Base-by-base conservation (phyloP, 345 rosid species). In the Microthlaspi erraticum region DNA sequence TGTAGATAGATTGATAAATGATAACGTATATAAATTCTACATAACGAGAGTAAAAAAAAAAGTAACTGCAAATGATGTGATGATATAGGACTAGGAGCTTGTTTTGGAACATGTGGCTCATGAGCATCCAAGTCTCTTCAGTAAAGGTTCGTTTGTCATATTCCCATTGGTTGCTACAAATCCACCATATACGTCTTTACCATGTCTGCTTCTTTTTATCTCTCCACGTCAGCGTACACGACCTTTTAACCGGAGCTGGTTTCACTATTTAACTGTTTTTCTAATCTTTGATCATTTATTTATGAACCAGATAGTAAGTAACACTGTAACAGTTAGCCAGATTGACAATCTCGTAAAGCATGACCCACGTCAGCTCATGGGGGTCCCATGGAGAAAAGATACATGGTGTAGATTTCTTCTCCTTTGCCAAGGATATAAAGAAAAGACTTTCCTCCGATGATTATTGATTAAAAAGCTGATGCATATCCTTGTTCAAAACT, bases 401-500 rank as follows among this genome's bases (percentile, higher is more conserved):
- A 18, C 61, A 46, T 62, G 75, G 75, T 46, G 56, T 39, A 57
- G 66, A 61, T 69, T 62, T 69, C 43, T 75, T 55, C 66, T 39
- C 60, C 59, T 52, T 43, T 75, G 18, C 7, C 1, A 8, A 45
- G 18, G 48, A 33, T 6, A 29, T 51, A 2, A 3, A 7, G 29
- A 72, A 49, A 51, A 50, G 39, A 52, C 66, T 72, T 50, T 54
- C 29, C 29, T 20, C 23, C 38, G 37, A 48, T 57, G 14, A 7
- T 76, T 68, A 34, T 26, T 26, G 29, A 26, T 26, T 26, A 23
- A n/a, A 23, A 23, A 2, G 26, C 26, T 23, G 26, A 60, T 67
- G 38, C 46, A 58, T 38, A 59, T 23, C 45, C 83, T 80, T 64
- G 61, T 75, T 5, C 43, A 67, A 80, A 75, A 51, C 78, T 66